Evolutionary conservation across 83 land plant species (phyloP).

Genomic region (Thuja plicata): DNA sequence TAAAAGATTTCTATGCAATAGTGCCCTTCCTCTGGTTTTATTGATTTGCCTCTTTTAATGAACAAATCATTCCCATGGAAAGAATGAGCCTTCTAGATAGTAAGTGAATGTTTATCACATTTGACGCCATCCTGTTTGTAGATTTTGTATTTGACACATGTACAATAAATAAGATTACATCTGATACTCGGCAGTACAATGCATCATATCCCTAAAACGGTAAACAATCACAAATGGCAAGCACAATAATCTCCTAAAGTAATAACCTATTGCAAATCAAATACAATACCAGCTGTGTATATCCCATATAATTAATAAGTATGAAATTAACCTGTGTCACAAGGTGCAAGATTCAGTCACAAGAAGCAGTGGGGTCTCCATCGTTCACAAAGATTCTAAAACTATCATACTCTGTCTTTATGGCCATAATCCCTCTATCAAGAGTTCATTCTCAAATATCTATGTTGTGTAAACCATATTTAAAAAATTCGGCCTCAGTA

Average conservation of each 20-base stretch:
- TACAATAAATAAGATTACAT: not conserved
- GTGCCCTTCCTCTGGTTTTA: not conserved
- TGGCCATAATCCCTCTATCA: not conserved
- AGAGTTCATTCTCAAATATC: not conserved
- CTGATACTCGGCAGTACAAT: not conserved
- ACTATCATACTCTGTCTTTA: not conserved
- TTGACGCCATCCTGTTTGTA: not conserved
- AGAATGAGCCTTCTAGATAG: not conserved
- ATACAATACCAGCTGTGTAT: not conserved
- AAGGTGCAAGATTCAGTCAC: not conserved
- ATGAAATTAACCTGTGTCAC: not conserved
- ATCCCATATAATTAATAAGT: not conserved
- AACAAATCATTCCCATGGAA: not conserved
- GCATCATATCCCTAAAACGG: not conserved
- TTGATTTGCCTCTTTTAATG: not conserved
- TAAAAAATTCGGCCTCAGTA: too few relatives aligned
- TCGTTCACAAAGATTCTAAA: not conserved
- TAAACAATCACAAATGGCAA: not conserved
- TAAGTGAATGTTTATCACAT: not conserved
- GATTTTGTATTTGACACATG: not conserved
- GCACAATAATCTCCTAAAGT: not conserved
- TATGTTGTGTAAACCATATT: not conserved
- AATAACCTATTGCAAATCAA: not conserved
- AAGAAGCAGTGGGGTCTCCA: not conserved
- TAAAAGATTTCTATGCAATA: not conserved